Evolutionary conservation across 2,329 filamentous ascomycete genomes (phyloP).

Genomic region (Exophiala aquamarina): DNA sequence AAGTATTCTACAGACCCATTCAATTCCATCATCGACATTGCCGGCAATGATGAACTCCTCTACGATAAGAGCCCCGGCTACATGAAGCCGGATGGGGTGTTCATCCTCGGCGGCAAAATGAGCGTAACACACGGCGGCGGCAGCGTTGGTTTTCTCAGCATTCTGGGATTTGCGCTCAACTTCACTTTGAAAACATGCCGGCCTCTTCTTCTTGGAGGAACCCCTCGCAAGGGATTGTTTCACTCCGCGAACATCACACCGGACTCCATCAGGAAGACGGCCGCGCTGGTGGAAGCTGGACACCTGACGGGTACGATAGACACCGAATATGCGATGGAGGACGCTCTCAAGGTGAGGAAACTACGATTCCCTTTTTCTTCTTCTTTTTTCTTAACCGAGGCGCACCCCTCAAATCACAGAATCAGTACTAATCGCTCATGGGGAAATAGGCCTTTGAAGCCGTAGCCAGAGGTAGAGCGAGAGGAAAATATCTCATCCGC

Average conservation of each 20-base stretch:
- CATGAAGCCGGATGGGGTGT: constrained; percentile 8
- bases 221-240: constrained; percentile 10
- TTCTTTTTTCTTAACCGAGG: neutral
- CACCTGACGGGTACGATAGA: constrained; percentile 39
- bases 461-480: neutral
- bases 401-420: neutral
- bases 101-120: constrained; percentile 13
- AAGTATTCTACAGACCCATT: constrained; percentile 8
- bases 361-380: neutral
- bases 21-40: constrained; percentile 15
- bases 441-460: neutral
- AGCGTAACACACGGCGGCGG: constrained; percentile 2
- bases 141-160: neutral
- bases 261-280: constrained; percentile 35
- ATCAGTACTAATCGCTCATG: neutral
- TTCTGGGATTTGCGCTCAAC: constrained; percentile 1
- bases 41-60: constrained; percentile 4
- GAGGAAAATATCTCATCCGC: neutral
- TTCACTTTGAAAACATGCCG: neutral
- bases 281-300: constrained; percentile 37
- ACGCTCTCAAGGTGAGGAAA: constrained; percentile 26
- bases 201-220: constrained; percentile 12
- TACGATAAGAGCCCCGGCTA: constrained; percentile 11
- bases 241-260: constrained; percentile 23
- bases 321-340: constrained; percentile 39